Percentiles rank a stretch among this genome's conserved stretches.
Evolutionary conservation across 176 grass and related monocot genomes (phyloP).

Genomic region (Carex pumila): DNA sequence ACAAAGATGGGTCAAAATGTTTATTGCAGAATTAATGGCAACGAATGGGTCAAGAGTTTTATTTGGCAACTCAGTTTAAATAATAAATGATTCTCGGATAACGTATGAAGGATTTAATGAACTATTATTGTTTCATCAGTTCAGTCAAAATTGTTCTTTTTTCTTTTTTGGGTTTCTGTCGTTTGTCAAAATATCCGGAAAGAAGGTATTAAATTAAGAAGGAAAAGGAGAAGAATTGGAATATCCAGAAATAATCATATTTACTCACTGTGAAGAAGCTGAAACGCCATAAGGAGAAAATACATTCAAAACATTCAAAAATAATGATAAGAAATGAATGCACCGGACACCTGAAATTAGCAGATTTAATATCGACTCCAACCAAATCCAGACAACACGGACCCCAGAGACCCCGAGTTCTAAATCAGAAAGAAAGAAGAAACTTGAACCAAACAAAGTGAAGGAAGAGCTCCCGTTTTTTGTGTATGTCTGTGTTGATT

Average conservation of each 20-base stretch:
- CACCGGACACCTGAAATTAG: neutral
- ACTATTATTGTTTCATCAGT: neutral
- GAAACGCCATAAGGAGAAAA: conserved; percentile 2
- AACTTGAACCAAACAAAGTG: conserved; percentile 1
- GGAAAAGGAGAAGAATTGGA: conserved; percentile 4
- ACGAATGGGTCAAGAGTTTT: neutral
- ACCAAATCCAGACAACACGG: conserved; percentile 10
- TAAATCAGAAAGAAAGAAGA: conserved; percentile 1
- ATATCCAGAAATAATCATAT: neutral
- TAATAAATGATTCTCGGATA: neutral
- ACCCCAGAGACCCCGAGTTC: neutral
- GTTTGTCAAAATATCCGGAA: conserved; percentile 5
- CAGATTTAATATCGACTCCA: neutral
- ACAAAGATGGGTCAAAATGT: neutral
- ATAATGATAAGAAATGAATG: neutral
- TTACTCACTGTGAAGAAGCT: neutral
- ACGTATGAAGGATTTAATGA: conserved; percentile 3
- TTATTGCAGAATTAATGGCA: neutral
- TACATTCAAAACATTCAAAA: neutral
- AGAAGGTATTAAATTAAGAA: neutral
- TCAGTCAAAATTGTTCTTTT: neutral
- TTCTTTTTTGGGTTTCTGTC: neutral
- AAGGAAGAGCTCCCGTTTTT: neutral
- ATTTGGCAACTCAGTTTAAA: conserved; percentile 4
- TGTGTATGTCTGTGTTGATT: neutral